Evolutionary conservation across 495 filamentous ascomycete species (phyloP).

Genomic region (Penicillium robsamsonii): DNA sequence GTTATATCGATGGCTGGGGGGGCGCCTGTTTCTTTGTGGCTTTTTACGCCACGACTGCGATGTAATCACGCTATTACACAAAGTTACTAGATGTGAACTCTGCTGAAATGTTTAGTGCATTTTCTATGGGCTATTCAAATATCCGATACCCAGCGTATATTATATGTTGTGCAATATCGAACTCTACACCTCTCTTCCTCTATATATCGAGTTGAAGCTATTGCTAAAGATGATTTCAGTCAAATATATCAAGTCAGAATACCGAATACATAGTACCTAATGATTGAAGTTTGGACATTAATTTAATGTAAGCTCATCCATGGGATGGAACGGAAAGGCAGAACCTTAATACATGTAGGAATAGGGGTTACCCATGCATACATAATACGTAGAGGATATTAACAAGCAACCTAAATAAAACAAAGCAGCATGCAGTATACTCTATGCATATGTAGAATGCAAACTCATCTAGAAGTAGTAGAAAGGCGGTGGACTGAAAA

Average conservation of each 20-base stretch:
- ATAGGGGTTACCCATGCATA: background rate
- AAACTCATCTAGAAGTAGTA: background rate
- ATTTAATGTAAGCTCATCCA: conserved; percentile 11
- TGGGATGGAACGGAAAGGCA: conserved; percentile 11
- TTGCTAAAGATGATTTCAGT: background rate
- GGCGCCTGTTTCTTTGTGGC: background rate
- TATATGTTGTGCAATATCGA: background rate
- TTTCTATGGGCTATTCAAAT: background rate
- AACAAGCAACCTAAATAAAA: background rate
- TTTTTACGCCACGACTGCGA: conserved; percentile 2
- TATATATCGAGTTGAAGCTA: background rate
- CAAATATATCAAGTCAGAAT: background rate
- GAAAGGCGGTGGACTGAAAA: background rate
- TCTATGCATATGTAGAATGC: background rate
- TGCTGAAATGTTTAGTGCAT: background rate
- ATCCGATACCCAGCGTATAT: background rate
- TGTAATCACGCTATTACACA: background rate
- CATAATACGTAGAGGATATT: background rate
- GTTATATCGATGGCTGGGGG: background rate
- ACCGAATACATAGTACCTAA: background rate
- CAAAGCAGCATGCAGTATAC: background rate
- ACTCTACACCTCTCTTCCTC: background rate
- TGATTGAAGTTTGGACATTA: too few relatives aligned
- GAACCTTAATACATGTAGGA: background rate
- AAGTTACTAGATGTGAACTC: background rate